A percentile compares a stretch with the other conserved stretches of the same genome.
Conservation (phyloP, 306 rosid species). For the Acmispon strigosus region DNA sequence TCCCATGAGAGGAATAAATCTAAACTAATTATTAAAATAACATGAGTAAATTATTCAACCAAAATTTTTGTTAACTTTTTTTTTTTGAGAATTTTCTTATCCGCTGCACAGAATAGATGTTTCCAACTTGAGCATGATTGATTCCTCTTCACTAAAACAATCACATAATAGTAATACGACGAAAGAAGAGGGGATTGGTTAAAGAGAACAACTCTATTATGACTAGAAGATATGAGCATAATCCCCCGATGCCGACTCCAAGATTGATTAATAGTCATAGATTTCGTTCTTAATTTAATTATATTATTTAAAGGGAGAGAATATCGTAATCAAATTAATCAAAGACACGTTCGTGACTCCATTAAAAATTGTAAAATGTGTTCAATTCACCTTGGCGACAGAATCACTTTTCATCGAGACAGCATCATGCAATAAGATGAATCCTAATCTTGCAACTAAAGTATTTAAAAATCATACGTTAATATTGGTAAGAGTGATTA, state of each 20-base stretch:
- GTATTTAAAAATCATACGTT: neutral
- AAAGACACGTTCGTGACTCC: neutral
- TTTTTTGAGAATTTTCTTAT: too few species aligned
- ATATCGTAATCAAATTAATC: too few species aligned
- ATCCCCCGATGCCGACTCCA: conserved; percentile 6
- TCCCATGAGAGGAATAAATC: too few species aligned
- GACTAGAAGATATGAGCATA: conserved; percentile 8
- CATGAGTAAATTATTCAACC: neutral
- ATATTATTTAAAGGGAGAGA: too few species aligned
- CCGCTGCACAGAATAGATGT: too few species aligned
- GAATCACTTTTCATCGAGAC: conserved; percentile 8
- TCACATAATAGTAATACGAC: neutral
- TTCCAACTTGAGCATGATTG: too few species aligned
- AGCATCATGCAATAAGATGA: neutral
- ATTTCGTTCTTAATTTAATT: too few species aligned
- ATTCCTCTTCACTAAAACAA: neutral
- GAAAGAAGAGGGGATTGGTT: neutral
- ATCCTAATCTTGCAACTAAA: neutral
- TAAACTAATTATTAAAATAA: too few species aligned
- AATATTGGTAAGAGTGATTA: too few species aligned
- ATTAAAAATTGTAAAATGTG: neutral
- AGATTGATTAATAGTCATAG: too few species aligned
- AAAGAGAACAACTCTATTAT: neutral
- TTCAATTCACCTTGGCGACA: neutral
- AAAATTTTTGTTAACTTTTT: too few species aligned